Evolutionary conservation across 257 asterid species (phyloP).

Genomic region (Thymus mandschuricus): DNA sequence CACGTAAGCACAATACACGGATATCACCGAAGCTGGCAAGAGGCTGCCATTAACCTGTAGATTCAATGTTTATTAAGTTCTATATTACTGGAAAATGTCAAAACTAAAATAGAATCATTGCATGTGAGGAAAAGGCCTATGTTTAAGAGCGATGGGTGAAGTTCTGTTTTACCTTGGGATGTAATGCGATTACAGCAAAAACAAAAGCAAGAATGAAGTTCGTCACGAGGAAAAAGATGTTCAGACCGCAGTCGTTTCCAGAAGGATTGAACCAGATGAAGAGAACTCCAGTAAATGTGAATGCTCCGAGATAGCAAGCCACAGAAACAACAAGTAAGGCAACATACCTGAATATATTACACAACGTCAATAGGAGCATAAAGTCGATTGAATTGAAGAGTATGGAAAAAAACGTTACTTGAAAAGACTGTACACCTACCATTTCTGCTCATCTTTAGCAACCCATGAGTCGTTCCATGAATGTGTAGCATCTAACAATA

Average conservation of each 20-base stretch:
- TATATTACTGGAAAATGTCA: not conserved
- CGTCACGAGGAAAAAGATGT: conserved; percentile 89
- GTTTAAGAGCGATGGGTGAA: not conserved
- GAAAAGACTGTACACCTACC: conserved; percentile 48
- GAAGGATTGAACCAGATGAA: conserved; percentile 99
- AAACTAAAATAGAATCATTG: not conserved
- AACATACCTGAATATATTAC: conserved; percentile 63
- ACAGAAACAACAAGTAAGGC: conserved; percentile 81
- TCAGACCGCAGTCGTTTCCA: conserved; percentile 90
- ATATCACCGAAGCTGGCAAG: conserved; percentile 94
- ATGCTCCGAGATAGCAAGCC: conserved; percentile 78
- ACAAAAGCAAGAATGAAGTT: conserved; percentile 77
- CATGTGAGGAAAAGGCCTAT: not conserved
- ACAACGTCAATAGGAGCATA: conserved; percentile 25
- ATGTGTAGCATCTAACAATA: conserved; percentile 86
- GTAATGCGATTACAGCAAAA: conserved; percentile 81
- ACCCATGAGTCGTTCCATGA: conserved; percentile 99
- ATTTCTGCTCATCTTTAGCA: conserved; percentile 91
- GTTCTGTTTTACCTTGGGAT: conserved; percentile 63
- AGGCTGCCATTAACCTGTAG: conserved; percentile 95
- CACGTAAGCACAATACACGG: conserved; percentile 89
- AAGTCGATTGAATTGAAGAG: conserved; percentile 14
- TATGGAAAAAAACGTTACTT: conserved; percentile 18
- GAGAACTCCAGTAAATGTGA: conserved; percentile 67
- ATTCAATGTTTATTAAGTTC: not conserved